phyloP scores from a whole-genome alignment of 768 basidiomycete genomes.

The Amanita polypyramis region DNA sequence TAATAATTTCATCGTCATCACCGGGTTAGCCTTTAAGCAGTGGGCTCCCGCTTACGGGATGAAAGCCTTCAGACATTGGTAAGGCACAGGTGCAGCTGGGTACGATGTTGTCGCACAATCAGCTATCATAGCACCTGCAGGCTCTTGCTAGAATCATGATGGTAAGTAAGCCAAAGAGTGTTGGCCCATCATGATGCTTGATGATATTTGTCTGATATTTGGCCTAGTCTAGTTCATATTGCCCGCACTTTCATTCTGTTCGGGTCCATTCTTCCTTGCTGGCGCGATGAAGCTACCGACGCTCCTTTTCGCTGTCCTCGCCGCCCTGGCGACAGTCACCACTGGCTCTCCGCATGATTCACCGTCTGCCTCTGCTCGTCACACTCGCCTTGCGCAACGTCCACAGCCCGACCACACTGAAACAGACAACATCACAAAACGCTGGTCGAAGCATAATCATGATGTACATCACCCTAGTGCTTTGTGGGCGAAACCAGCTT shows the following conservation, averaged over 20 bases:
- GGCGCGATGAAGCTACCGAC: constrained; percentile 32
- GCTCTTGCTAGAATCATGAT: no score
- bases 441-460: constrained; percentile 11
- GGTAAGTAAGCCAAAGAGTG: no score
- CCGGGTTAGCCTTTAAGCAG: no score
- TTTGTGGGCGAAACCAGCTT: neutral
- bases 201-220: no score
- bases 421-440: constrained; percentile 8
- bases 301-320: constrained; percentile 26
- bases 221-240: constrained; percentile 3
- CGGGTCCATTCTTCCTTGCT: constrained; percentile 13
- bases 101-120: no score
- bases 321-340: constrained; percentile 22
- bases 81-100: no score
- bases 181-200: no score
- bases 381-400: constrained; percentile 25
- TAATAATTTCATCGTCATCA: no score
- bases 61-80: neutral
- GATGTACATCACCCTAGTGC: neutral
- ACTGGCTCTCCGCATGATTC: constrained; percentile 21
- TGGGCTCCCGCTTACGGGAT: neutral
- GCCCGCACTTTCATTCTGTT: neutral
- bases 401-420: constrained; percentile 8
- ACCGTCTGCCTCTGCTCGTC: constrained; percentile 21
- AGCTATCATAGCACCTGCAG: no score